Evolutionary conservation across 306 rosid species (phyloP), one percentile per base, ranked within the genome.

Genomic region (Arachis stenosperma): DNA sequence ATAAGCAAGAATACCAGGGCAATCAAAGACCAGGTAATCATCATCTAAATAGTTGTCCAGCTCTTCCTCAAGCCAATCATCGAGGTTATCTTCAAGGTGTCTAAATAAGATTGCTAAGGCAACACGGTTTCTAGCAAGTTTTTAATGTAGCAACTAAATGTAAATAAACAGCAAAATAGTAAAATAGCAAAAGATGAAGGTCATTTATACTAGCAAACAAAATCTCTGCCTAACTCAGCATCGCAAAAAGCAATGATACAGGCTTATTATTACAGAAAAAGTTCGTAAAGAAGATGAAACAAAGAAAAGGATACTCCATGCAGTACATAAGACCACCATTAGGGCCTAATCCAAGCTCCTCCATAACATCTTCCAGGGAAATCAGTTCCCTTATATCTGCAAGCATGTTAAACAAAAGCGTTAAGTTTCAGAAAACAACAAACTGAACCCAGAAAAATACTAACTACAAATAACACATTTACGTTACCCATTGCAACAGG

Each of bases 281-380:
- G 61, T 5, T 61, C 61, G 42, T 10, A 61, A 46, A 60, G 65
- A 22, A 71, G 50, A 52, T 27, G 11, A 39, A 47, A 43, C 58
- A 30, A 44, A 67, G 60, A 13, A 64, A 93, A 88, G 98, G 96
- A 91, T 94, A 94, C 98, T 91, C 97, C 98, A 94, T 94, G 92
- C 98, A 93, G 84, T 89, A 91, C 41, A 93, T 47, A 76, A 93
- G 97, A 65, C 92, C 92, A 55, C 98, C 98, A 83, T 93, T 93
- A 56, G 98, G 98, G 74, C 98, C 98, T 69, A 93, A 73, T 33
- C 92, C 94, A 78, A 91, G 96, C 65, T 89, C 98, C 81, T 93
- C 98, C 98, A 91, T 93, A 50, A 91, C 97, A 86, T 94, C 97
- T 44, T 94, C 97, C 88, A 91, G 76, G 56, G 93, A 88, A 74